Conservation (phyloP, 495 filamentous ascomycete species). For the Xylaria cubensis region DNA sequence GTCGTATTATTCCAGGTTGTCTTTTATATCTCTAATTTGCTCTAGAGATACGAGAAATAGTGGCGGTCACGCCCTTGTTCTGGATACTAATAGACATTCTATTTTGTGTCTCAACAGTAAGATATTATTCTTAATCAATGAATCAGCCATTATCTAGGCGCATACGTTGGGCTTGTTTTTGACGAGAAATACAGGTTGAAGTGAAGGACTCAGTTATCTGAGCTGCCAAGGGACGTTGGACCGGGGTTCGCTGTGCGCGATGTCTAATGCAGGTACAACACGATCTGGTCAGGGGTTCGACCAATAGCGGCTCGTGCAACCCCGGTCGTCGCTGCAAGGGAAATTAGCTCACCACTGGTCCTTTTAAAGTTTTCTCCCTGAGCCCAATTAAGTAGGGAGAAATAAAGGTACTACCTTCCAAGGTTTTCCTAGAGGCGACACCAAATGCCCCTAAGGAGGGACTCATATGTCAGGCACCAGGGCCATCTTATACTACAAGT, state of each 20-base stretch:
- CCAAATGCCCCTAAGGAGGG: background rate
- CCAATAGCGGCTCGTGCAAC: background rate
- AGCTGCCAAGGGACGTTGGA: background rate
- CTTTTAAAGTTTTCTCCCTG: background rate
- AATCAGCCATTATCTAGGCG: background rate
- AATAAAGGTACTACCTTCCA: background rate
- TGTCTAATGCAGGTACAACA: constrained; percentile 24
- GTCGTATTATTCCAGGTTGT: background rate
- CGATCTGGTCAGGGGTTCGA: constrained; percentile 19
- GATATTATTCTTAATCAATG: background rate
- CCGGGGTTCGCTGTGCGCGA: constrained; percentile 15
- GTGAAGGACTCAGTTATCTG: background rate
- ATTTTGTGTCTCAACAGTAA: background rate
- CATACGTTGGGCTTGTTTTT: background rate
- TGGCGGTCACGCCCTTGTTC: background rate
- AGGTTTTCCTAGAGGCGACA: too few relatives aligned
- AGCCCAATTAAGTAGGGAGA: background rate
- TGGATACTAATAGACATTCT: background rate
- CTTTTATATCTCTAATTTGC: background rate
- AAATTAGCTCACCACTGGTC: constrained; percentile 22
- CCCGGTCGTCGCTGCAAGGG: constrained; percentile 4
- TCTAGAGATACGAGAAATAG: background rate
- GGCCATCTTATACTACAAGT: too few relatives aligned
- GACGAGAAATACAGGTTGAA: background rate
- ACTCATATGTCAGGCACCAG: background rate